Evolutionary conservation across 768 basidiomycete genomes (phyloP), one percentile per base, ranked within the genome.

Genomic region (Psilocybe tampanensis): DNA sequence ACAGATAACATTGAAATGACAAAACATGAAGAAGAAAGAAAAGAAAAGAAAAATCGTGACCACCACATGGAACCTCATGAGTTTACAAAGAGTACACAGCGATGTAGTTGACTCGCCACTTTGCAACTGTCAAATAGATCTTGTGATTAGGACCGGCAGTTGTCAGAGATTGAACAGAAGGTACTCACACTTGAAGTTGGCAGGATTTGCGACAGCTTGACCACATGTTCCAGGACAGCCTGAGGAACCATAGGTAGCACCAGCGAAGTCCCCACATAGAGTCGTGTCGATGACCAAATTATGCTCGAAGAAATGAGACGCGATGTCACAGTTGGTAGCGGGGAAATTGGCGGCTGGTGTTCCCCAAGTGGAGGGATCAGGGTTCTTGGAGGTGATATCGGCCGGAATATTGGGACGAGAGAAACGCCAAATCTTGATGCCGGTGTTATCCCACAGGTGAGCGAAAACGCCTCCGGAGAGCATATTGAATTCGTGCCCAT

Each of bases 341-440:
- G 78, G 77, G 74, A 78, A 88, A 59, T 74, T 71, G 1, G 84
- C 86, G 42, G 68, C 76, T 34, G 86, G 86, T 2, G 67, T 64
- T 9, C 79, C 78, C 86, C 86, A 87, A 3, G 60, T 68, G 26
- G 68, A 60, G 2, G 85, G 85, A 44, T 79, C 68, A 2, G 84
- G 86, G 3, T 64, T 64, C 54, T 74, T 65, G 18, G 66, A 66
- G 6, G 69, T 71, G 66, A 87, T 81, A 65, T 86, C 84, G 3
- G 57, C 60, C 8, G 86, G 86, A 26, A 87, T 80, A 9, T 74
- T 67, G n/a, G 62, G 59, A 19, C 86, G 76, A 7, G 79, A 42
- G 71, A 87, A 86, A 60, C 76, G 77, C 82, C 83, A 87, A 18
- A 84, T 70, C 52, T 72, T 78, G 68, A 87, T 84, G 17, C 83